Evolutionary conservation across 1,284 basidiomycete genomes (phyloP).

Genomic region (Xanthoconium separans): DNA sequence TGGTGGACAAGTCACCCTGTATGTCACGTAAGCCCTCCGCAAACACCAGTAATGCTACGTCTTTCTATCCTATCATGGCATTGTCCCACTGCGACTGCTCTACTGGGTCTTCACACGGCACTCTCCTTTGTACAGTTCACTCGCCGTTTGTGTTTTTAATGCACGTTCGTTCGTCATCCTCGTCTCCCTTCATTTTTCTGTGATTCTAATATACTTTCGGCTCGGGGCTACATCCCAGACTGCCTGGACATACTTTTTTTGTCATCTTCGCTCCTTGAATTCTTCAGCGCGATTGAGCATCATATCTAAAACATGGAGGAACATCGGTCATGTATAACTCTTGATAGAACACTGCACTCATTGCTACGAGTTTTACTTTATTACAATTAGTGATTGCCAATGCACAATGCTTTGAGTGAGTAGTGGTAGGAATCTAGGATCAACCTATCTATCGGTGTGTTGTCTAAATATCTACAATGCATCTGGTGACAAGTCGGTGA

Average conservation of each 20-base stretch:
- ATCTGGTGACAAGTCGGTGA: constrained; percentile 78
- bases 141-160: constrained; percentile 14
- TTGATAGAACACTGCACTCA: constrained; percentile 37
- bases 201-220: constrained; percentile 18
- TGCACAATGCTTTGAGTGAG: neutral
- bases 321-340: constrained; percentile 37
- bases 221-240: neutral
- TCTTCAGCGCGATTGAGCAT: constrained; percentile 18
- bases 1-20: constrained; percentile 73
- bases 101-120: constrained; percentile 10
- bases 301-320: constrained; percentile 36
- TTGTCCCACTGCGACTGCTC: constrained; percentile 19
- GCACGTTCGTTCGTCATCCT: constrained; percentile 23
- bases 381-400: constrained; percentile 27
- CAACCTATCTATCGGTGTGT: neutral
- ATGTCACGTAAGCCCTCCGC: constrained; percentile 52
- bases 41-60: constrained; percentile 1
- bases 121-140: constrained; percentile 19
- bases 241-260: constrained; percentile 5
- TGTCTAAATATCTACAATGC: constrained; percentile 49
- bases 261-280: constrained; percentile 16
- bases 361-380: constrained; percentile 33
- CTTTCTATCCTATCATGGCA: constrained; percentile 4
- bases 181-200: constrained; percentile 2
- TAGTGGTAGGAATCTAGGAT: neutral